Evolutionary conservation across 2,329 filamentous ascomycete species (phyloP).

Genomic region (Colletotrichum orbiculare): DNA sequence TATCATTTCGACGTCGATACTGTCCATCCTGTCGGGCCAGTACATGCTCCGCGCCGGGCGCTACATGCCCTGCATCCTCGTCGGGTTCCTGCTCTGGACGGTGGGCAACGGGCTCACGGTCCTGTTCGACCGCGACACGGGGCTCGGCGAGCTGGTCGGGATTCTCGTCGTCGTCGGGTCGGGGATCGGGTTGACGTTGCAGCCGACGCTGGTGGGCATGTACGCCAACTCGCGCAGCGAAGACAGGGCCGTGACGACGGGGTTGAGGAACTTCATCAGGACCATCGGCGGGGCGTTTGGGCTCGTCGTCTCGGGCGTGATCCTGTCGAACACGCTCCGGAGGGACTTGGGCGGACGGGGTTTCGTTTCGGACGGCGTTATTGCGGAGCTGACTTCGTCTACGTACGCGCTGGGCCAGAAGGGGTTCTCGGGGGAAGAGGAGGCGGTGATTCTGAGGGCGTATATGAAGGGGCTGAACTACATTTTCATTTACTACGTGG

Average conservation of each 20-base stretch:
- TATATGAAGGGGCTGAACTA: conserved; percentile 46
- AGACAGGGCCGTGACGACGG: conserved; percentile 51
- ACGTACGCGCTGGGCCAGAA: conserved; percentile 39
- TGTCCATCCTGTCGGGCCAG: conserved; percentile 46
- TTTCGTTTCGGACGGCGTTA: conserved; percentile 30
- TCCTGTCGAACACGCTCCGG: conserved; percentile 45
- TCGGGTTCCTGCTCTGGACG: conserved; percentile 49
- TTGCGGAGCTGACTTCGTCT: conserved; percentile 42
- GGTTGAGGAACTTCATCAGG: conserved; percentile 52
- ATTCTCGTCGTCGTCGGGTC: conserved; percentile 48
- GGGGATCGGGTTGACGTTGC: conserved; percentile 49
- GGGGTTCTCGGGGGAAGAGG: conserved; percentile 34
- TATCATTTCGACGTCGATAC: conserved; percentile 42
- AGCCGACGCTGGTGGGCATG: conserved; percentile 51
- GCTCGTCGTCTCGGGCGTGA: conserved; percentile 44
- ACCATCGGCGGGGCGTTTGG: conserved; percentile 50
- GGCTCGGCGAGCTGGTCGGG: conserved; percentile 43
- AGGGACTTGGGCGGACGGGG: conserved; percentile 32
- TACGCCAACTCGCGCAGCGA: conserved; percentile 49
- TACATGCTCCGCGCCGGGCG: conserved; percentile 44
- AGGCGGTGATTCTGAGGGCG: conserved; percentile 39
- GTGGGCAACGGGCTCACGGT: conserved; percentile 47
- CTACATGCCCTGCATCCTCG: conserved; percentile 45
- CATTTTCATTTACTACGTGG: conserved; percentile 42
- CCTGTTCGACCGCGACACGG: conserved; percentile 41